Base-by-base conservation (phyloP, 2,329 filamentous ascomycete genomes). In the Sclerotinia borealis region DNA sequence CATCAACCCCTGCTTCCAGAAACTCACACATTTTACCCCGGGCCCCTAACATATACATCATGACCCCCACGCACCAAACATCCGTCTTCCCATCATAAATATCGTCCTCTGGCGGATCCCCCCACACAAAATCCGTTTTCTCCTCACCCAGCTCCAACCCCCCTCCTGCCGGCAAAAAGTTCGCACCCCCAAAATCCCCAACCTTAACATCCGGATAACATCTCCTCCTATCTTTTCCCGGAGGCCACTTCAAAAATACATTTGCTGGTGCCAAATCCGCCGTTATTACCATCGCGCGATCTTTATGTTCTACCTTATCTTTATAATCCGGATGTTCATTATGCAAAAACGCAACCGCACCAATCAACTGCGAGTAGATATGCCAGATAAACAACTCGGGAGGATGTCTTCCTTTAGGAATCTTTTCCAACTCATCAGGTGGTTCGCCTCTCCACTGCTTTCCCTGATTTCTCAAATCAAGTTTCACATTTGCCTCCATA, bases 241-340 rank as follows among this genome's bases (percentile, higher is more conserved):
- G 7, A 5, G n/a, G 10, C 34, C 58, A 60, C 6, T 60, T 27
- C 17, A 60, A 29, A 51, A 50, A 60, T 13, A 51, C n/a, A 25
- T 60, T 60, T 10, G 22, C 13, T 8, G 25, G 22, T 1, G 19
- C 6, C 19, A 60, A 19, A 50, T 60, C 58, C 25, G 11, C 11
- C 0, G 22, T 34, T 13, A 60, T 19, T 6, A 51, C 11, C 37
- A 36, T 39, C 0, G 22, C 31, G 6, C 31, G 13, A 19, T 10
- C 29, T 6, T 13, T 6, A 8, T 37, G 34, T 22, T 50, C 45
- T 0, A 22, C n/a, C 2, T 10, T 37, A 1, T 17, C n/a, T 6
- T n/a, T 31, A n/a, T 50, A 60, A 22, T 60, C 58, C 10, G 45
- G 45, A n/a, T 60, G 45, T 29, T 60, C 58, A n/a, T 51, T 51